Evolutionary conservation across 441 rosid species (phyloP), one percentile per base, ranked within the genome.

Genomic region (Populus tomentosa): DNA sequence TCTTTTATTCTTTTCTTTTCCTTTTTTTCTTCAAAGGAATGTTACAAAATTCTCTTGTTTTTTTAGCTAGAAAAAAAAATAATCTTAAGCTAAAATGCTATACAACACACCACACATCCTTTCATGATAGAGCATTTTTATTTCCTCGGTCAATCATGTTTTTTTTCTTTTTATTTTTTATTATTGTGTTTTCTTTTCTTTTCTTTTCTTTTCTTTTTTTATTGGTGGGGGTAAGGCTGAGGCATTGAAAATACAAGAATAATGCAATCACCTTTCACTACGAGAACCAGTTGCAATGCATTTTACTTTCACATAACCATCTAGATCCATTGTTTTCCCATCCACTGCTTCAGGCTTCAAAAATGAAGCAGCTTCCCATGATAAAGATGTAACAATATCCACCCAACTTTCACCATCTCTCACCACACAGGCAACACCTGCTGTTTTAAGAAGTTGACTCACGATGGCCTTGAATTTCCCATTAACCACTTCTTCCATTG

Each of bases 291-390:
- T 86, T 75, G 96, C 97, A 79, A 96, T 88, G 90, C 99, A 96
- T 84, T 96, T 96, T 70, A 96, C 92, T 90, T 96, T 96, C 79
- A 96, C 88, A 83, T 84, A 87, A 65, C 82, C 88, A 81, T 87
- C 83, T 4, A 86, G 93, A 81, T 88, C 92, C 84, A 87, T 78
- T 62, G 86, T 78, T 82, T 90, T 92, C 36, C 94, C 92, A 63
- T 86, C 88, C 73, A 86, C 79, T 73, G 89, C 86, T 81, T 82
- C 88, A 67, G 92, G 95, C 84, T 90, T 91, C 84, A 96, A 78
- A 70, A 85, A 84, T 33, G 88, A 90, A 77, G 96, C 97, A 80
- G 98, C 99, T 85, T 94, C 93, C 98, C 98, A 94, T 10, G 98
- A 91, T 72, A 96, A 81, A 72, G 82, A 86, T 75, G 91, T 77